Conservation (phyloP, 176 grass and related monocot species). For the Hsuehochloa calcarea region DNA sequence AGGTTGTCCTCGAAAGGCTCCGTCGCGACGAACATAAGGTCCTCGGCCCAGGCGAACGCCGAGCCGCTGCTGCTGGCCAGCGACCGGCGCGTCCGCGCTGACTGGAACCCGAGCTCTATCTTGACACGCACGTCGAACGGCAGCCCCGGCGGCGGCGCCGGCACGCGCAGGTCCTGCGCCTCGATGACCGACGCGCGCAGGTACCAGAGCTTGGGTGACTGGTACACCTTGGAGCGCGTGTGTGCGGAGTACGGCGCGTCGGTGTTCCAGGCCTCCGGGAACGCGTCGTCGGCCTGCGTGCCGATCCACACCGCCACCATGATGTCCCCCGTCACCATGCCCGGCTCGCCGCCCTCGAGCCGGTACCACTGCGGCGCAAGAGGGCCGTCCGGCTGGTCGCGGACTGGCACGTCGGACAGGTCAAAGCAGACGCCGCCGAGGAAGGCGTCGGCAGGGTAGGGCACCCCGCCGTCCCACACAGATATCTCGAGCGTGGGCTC, state of each 20-base stretch:
- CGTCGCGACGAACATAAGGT: conserved; percentile 85
- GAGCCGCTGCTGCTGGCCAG: conserved; percentile 63
- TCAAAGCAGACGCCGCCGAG: conserved; percentile 97
- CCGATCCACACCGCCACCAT: conserved; percentile 98
- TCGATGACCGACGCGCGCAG: conserved; percentile 79
- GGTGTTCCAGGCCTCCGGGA: conserved; percentile 83
- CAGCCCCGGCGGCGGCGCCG: conserved; percentile 45
- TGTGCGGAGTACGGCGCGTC: conserved; percentile 78
- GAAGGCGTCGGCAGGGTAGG: conserved; percentile 44
- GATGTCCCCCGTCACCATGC: conserved; percentile 68
- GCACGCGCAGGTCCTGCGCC: conserved; percentile 80
- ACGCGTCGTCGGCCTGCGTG: conserved; percentile 89
- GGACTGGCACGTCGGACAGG: conserved; percentile 79
- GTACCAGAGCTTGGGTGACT: conserved; percentile 97
- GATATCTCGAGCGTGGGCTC: conserved; percentile 81
- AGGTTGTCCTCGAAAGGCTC: conserved; percentile 72
- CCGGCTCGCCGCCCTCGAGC: conserved; percentile 70
- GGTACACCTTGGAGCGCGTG: conserved; percentile 96
- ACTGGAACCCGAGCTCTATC: conserved; percentile 83
- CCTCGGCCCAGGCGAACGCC: conserved; percentile 82
- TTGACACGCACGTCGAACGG: conserved; percentile 82
- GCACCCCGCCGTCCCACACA: conserved; percentile 59
- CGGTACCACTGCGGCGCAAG: conserved; percentile 92
- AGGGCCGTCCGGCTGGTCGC: conserved; percentile 75
- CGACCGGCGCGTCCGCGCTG: conserved; percentile 70